phyloP scores from a whole-genome alignment of 2,329 filamentous ascomycete species.

The Neopestalotiopsis sp. region DNA sequence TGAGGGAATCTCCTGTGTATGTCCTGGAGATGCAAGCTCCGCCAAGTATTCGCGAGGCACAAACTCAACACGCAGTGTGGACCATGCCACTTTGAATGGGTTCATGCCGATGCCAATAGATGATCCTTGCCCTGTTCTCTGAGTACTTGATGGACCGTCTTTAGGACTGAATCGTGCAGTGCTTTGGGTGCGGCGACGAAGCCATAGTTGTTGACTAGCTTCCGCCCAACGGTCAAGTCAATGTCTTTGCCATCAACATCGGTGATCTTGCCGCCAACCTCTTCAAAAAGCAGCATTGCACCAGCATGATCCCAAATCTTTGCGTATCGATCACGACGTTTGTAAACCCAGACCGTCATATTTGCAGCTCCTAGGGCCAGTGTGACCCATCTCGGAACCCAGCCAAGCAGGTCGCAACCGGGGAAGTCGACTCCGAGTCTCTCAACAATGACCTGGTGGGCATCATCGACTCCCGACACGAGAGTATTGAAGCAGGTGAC shows the following conservation, averaged over 20 bases:
- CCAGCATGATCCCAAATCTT: constrained; percentile 67
- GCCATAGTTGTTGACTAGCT: constrained; percentile 56
- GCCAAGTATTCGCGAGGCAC: background rate
- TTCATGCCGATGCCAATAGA: constrained; percentile 29
- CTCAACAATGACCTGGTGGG: constrained; percentile 50
- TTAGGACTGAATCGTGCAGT: constrained; percentile 50
- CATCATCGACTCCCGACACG: constrained; percentile 52
- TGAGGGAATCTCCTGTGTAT: background rate
- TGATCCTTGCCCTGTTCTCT: constrained; percentile 38
- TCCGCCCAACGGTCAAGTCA: constrained; percentile 54
- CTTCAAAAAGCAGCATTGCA: constrained; percentile 63
- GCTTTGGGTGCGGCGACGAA: constrained; percentile 57
- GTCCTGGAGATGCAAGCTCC: background rate
- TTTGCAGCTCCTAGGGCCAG: constrained; percentile 59
- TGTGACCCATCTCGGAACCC: constrained; percentile 61
- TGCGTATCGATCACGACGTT: constrained; percentile 48
- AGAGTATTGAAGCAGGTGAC: constrained; percentile 53
- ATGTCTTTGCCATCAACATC: constrained; percentile 58
- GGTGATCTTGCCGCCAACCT: constrained; percentile 59
- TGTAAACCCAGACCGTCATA: constrained; percentile 62
- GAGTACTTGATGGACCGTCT: constrained; percentile 39
- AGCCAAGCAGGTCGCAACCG: constrained; percentile 58
- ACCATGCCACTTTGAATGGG: background rate
- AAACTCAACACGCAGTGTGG: background rate
- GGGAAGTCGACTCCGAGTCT: constrained; percentile 48